Conservation (phyloP, 2,329 filamentous ascomycete species). For the Stachybotrys chlorohalonatus region DNA sequence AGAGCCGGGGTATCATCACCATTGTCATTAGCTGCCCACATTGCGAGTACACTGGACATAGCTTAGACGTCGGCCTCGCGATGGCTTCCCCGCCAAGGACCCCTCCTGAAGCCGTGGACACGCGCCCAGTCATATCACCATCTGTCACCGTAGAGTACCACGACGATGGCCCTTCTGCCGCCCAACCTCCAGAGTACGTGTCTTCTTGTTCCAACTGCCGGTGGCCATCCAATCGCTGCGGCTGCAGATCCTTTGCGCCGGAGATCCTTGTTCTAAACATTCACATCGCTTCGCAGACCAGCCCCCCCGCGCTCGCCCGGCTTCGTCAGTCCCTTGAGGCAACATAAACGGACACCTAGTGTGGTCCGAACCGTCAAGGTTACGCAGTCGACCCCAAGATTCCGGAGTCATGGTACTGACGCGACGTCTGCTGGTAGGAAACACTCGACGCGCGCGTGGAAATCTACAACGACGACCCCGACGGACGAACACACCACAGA, state of each 20-base stretch:
- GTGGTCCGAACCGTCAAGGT: slow-evolving; percentile 51
- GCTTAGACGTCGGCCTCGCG: slow-evolving; percentile 1
- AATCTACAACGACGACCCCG: slow-evolving; percentile 75
- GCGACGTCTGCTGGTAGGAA: slow-evolving; percentile 48
- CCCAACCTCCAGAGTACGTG: not conserved
- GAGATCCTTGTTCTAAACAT: not conserved
- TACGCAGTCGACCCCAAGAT: slow-evolving; percentile 1
- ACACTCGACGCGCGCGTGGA: slow-evolving; percentile 84
- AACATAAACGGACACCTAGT: slow-evolving; percentile 49
- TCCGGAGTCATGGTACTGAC: slow-evolving; percentile 4
- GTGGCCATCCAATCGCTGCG: too few species aligned
- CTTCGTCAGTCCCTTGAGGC: slow-evolving; percentile 45
- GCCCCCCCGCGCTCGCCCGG: slow-evolving; percentile 28
- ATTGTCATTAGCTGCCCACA: too few species aligned
- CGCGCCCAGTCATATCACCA: slow-evolving; percentile 18
- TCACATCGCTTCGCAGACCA: slow-evolving; percentile 22
- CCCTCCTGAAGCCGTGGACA: slow-evolving; percentile 8
- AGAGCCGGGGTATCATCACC: too few species aligned
- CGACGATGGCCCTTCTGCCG: slow-evolving; percentile 3
- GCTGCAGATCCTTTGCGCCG: too few species aligned
- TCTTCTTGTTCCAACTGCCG: not conserved
- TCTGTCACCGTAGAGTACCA: slow-evolving; percentile 18
- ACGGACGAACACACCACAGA: slow-evolving; percentile 70
- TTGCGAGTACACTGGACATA: too few species aligned
- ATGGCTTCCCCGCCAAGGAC: slow-evolving; percentile 10